These are phyloP conservation scores for Jimgerdemannia lactiflua DNA, from an alignment of 192 early-diverging fungal species.

Conservation along the genomic window DNA sequence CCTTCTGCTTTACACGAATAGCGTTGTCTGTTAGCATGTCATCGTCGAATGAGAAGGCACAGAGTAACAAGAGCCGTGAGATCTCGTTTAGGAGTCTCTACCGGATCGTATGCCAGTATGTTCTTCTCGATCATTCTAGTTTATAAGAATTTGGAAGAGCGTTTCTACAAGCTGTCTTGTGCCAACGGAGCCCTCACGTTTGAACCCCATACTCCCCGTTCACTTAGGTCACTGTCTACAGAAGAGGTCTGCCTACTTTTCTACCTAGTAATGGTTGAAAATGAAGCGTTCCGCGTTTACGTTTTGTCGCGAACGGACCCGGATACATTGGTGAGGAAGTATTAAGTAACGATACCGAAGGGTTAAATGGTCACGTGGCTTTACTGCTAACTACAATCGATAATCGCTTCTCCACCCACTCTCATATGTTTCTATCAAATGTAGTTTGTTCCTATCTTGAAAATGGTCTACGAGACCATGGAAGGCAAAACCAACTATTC, in stretches of 20 bases:
- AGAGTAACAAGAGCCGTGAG: conserved; percentile 10
- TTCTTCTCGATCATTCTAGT: no score
- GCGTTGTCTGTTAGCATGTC: neutral
- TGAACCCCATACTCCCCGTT: neutral
- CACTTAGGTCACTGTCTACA: conserved; percentile 27
- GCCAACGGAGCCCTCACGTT: no score
- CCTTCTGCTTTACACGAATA: neutral
- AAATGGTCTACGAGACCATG: conserved; percentile 62
- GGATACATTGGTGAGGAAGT: conserved; percentile 58
- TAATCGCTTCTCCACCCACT: no score
- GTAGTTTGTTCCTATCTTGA: conserved; percentile 60
- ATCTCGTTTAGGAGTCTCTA: conserved; percentile 32
- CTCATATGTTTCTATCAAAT: neutral
- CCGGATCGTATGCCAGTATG: conserved; percentile 27
- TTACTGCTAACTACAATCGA: no score
- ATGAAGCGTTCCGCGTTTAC: conserved; percentile 65
- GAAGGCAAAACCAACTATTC: conserved; percentile 59
- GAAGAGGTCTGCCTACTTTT: conserved; percentile 67
- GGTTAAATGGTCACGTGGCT: no score
- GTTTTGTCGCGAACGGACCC: conserved; percentile 73
- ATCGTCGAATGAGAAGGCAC: conserved; percentile 12
- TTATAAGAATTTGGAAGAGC: no score
- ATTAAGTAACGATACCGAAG: no score
- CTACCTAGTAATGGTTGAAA: conserved; percentile 63
- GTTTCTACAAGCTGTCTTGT: no score